Percentiles rank a stretch among this genome's conserved stretches.
These are phyloP conservation scores for Cystofilobasidium bisporidii DNA, from an alignment of 768 basidiomycete species.

Conservation along the genomic window DNA sequence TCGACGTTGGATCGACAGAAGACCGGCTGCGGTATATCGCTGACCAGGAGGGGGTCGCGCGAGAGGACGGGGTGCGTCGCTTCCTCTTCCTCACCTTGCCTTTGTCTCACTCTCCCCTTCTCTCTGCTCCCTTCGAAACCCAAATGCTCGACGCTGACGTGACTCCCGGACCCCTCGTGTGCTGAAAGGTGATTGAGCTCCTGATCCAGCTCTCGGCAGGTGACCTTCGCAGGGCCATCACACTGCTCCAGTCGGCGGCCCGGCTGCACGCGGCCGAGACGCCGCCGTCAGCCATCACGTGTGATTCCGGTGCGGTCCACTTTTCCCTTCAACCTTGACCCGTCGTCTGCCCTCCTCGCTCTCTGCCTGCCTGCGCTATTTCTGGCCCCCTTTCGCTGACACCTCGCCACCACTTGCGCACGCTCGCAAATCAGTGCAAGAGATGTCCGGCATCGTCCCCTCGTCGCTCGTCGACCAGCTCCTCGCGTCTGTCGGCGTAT, in stretches of 20 bases:
- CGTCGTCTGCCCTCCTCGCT: background rate
- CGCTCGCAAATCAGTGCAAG: slow-evolving; percentile 52
- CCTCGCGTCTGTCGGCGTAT: slow-evolving; percentile 62
- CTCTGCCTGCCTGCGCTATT: background rate
- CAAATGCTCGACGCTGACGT: background rate
- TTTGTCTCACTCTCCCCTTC: background rate
- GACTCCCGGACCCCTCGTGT: background rate
- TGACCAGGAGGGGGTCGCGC: slow-evolving; percentile 54
- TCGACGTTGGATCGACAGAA: slow-evolving; percentile 67
- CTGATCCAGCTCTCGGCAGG: slow-evolving; percentile 76
- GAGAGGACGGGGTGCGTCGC: slow-evolving; percentile 41
- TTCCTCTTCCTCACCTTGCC: too few relatives aligned
- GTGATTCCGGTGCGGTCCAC: slow-evolving; percentile 49
- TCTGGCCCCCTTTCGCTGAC: background rate
- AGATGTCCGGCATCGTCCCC: slow-evolving; percentile 94
- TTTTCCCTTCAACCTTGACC: background rate
- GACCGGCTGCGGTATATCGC: slow-evolving; percentile 73
- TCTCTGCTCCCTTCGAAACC: background rate
- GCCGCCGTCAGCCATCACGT: slow-evolving; percentile 64
- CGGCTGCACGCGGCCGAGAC: slow-evolving; percentile 66
- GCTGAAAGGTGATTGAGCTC: slow-evolving; percentile 50
- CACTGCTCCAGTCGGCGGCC: slow-evolving; percentile 90
- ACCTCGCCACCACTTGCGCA: background rate
- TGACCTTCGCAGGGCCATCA: slow-evolving; percentile 92
- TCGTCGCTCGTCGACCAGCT: slow-evolving; percentile 59